phyloP scores from a whole-genome alignment of 768 basidiomycete species.

The Leccinum olivaceopallidum region DNA sequence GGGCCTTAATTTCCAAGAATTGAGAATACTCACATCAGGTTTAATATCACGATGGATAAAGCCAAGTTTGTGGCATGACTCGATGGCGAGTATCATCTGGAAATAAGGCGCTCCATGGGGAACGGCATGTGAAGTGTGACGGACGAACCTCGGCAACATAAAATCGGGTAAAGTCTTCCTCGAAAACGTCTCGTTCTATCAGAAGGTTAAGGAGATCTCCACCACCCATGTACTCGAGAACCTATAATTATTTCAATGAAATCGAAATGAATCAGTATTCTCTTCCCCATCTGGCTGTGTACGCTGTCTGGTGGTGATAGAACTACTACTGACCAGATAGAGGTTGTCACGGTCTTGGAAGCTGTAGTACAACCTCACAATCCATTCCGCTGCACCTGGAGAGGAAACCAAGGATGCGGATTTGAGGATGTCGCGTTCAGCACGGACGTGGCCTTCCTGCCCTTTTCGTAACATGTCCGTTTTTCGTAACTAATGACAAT shows the following conservation, averaged over 20 bases:
- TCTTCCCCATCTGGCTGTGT: slow-evolving; percentile 27
- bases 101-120: slow-evolving; percentile 29
- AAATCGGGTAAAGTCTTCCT: slow-evolving; percentile 89
- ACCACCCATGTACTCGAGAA: slow-evolving; percentile 94
- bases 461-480: slow-evolving; percentile 94
- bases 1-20: slow-evolving; percentile 32
- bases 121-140: slow-evolving; percentile 22
- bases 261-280: slow-evolving; percentile 54
- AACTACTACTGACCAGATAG: slow-evolving; percentile 72
- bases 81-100: slow-evolving; percentile 93
- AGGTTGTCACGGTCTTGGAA: slow-evolving; percentile 95
- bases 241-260: slow-evolving; percentile 56
- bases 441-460: slow-evolving; percentile 96
- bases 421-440: slow-evolving; percentile 92
- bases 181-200: slow-evolving; percentile 89
- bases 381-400: slow-evolving; percentile 84
- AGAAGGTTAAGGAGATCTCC: slow-evolving; percentile 95
- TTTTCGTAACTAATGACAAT: slow-evolving; percentile 64
- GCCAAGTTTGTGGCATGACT: slow-evolving; percentile 90
- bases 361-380: slow-evolving; percentile 89
- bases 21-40: slow-evolving; percentile 66
- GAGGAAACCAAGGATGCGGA: slow-evolving; percentile 82
- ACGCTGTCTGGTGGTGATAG: slow-evolving; percentile 32
- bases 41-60: slow-evolving; percentile 99
- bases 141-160: slow-evolving; percentile 85